Conservation (phyloP, 768 basidiomycete genomes). For the Pleurotus tuber-regium region DNA sequence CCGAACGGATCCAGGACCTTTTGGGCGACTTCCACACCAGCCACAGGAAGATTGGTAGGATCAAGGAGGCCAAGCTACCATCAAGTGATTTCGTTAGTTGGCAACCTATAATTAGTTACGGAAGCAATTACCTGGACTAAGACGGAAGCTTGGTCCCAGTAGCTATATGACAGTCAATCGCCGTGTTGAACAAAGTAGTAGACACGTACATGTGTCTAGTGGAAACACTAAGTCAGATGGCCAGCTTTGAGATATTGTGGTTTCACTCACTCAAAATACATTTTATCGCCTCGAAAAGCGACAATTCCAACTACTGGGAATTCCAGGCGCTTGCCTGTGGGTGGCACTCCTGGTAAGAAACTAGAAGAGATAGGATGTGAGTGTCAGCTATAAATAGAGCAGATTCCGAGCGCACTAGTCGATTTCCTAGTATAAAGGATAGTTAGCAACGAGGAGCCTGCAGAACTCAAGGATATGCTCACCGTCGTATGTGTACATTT, state of each 20-base stretch:
- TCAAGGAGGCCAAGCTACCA: conserved; percentile 7
- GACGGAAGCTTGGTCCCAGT: conserved; percentile 11
- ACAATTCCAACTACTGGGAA: conserved; percentile 7
- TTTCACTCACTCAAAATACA: conserved; percentile 7
- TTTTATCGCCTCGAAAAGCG: conserved; percentile 10
- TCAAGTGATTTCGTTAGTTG: neutral
- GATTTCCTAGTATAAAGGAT: conserved; percentile 2
- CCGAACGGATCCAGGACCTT: conserved; percentile 11
- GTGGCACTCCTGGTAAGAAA: conserved; percentile 6
- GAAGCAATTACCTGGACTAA: conserved; percentile 6
- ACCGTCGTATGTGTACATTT: conserved; percentile 10
- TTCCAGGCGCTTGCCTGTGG: conserved; percentile 6
- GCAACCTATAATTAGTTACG: neutral
- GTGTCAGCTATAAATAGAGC: neutral
- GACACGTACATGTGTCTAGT: conserved; percentile 4
- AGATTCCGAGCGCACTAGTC: conserved; percentile 1
- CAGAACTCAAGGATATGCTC: neutral
- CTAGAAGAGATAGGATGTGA: no score
- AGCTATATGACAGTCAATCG: neutral
- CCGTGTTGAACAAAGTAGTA: neutral
- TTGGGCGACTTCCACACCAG: conserved; percentile 2
- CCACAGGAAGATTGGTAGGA: conserved; percentile 5
- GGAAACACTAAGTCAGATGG: neutral
- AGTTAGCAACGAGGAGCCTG: neutral
- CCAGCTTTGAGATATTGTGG: neutral